phyloP scores from a whole-genome alignment of 2,329 filamentous ascomycete species.

The Trichoderma polysporum region DNA sequence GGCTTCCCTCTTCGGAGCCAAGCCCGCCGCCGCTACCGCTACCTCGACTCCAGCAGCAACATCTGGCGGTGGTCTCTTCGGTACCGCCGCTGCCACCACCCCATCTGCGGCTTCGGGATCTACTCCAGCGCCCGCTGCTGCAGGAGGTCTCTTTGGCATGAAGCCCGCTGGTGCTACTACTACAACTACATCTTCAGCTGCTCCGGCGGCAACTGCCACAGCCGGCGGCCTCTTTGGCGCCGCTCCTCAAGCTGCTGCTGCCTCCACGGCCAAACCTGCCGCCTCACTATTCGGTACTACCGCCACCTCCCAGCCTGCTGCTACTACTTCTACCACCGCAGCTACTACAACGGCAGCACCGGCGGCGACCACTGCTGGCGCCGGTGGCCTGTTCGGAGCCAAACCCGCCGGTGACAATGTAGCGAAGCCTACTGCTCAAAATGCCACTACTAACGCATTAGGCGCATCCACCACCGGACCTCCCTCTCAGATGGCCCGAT shows the following conservation, averaged over 20 bases:
- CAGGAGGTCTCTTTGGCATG: conserved; percentile 35
- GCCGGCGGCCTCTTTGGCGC: conserved; percentile 30
- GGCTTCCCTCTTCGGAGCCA: conserved; percentile 42
- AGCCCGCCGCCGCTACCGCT: conserved; percentile 38
- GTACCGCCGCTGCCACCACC: conserved; percentile 31
- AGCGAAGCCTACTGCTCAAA: conserved; percentile 33
- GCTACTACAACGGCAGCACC: conserved; percentile 31
- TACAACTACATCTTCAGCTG: conserved; percentile 28
- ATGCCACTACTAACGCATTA: conserved; percentile 44
- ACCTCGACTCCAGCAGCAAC: conserved; percentile 34
- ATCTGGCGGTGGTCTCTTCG: conserved; percentile 39
- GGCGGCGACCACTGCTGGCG: conserved; percentile 34
- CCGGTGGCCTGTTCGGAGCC: conserved; percentile 36
- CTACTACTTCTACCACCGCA: conserved; percentile 22
- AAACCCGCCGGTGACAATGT: conserved; percentile 36
- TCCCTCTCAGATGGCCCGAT: conserved; percentile 77
- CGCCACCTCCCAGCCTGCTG: conserved; percentile 25
- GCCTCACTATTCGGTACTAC: conserved; percentile 30
- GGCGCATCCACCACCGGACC: conserved; percentile 78
- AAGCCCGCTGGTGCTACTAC: conserved; percentile 34
- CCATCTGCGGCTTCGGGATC: conserved; percentile 23
- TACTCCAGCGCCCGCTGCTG: conserved; percentile 31
- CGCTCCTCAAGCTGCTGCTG: conserved; percentile 25
- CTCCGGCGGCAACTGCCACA: conserved; percentile 30
- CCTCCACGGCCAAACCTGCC: conserved; percentile 27